phyloP scores from a whole-genome alignment of 257 asterid species.

The Nicotiana tomentosiformis region DNA sequence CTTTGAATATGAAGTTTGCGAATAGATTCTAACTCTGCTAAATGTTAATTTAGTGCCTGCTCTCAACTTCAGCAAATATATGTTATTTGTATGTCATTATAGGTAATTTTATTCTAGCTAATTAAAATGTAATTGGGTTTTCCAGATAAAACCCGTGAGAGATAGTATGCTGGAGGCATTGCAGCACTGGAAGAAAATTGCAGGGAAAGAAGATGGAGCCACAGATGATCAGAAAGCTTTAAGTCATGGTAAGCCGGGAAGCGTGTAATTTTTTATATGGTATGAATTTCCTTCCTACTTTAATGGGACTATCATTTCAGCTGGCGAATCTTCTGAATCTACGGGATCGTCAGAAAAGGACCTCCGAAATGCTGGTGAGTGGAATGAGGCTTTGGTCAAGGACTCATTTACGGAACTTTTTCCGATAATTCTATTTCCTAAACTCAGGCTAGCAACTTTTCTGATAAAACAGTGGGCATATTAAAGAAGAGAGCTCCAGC shows the following conservation, averaged over 20 bases:
- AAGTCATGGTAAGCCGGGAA: constrained; percentile 47
- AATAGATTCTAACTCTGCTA: not conserved
- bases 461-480: constrained; percentile 86
- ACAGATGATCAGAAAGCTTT: constrained; percentile 60
- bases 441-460: constrained; percentile 52
- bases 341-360: constrained; percentile 50
- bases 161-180: constrained; percentile 91
- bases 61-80: not conserved
- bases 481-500: constrained; percentile 83
- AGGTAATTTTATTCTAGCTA: not conserved
- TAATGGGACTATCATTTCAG: constrained; percentile 34
- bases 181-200: constrained; percentile 92
- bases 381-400: constrained; percentile 34
- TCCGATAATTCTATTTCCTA: constrained; percentile 41
- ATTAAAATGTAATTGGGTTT: constrained; percentile 5
- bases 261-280: not conserved
- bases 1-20: not conserved
- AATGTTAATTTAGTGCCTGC: not conserved
- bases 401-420: constrained; percentile 45
- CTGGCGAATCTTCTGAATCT: constrained; percentile 55
- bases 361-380: constrained; percentile 36
- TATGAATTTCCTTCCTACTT: not conserved
- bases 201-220: constrained; percentile 79
- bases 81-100: not conserved
- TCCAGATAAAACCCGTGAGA: constrained; percentile 88